phyloP scores from a whole-genome alignment of 345 rosid species.

The Ceriops zippeliana region DNA sequence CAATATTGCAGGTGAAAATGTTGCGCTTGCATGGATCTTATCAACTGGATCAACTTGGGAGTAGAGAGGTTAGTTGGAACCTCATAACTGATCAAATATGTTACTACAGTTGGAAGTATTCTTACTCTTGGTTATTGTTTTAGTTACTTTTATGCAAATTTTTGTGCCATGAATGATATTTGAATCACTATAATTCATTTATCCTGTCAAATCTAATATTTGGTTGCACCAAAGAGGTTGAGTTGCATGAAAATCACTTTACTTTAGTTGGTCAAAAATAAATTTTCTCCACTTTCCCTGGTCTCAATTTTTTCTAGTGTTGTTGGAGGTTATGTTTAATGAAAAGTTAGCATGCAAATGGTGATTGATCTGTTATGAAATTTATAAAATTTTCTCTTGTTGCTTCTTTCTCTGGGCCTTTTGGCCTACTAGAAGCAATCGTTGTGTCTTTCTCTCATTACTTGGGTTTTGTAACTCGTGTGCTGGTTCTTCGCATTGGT shows the following conservation, averaged over 20 bases:
- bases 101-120: neutral
- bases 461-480: neutral
- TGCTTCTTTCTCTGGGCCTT: neutral
- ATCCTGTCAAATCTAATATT: neutral
- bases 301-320: neutral
- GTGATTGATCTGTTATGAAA: neutral
- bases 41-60: slow-evolving; percentile 80
- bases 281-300: neutral
- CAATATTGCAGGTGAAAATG: slow-evolving; percentile 66
- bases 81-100: neutral
- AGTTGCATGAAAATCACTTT: neutral
- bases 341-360: neutral
- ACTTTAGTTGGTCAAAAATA: neutral
- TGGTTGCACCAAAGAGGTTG: neutral
- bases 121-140: neutral
- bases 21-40: slow-evolving; percentile 88
- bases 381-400: neutral
- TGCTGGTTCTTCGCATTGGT: neutral
- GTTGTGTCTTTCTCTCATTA: neutral
- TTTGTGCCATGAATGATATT: neutral
- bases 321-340: neutral
- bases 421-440: neutral
- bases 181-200: neutral
- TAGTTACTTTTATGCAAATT: neutral
- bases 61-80: slow-evolving; percentile 67